Conservation (phyloP, 306 rosid genomes). For the Prunus persica region DNA sequence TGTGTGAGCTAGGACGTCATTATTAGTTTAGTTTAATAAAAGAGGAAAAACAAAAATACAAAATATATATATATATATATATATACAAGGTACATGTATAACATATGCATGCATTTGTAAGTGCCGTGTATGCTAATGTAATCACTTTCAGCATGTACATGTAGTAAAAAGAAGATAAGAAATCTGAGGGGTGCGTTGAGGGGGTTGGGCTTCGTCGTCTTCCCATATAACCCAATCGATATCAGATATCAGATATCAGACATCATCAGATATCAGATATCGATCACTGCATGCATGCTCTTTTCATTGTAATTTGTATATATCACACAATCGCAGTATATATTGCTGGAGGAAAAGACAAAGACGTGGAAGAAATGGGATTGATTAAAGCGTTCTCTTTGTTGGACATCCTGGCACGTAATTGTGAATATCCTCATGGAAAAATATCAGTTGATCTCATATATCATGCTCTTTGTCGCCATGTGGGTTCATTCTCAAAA, state of each 20-base stretch:
- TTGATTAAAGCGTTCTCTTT: conserved; percentile 39
- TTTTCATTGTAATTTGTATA: not conserved
- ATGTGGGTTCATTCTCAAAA: conserved; percentile 14
- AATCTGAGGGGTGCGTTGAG: conserved; percentile 20
- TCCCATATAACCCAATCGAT: not conserved
- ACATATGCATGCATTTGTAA: not conserved
- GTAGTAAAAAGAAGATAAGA: not conserved
- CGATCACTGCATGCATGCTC: not conserved
- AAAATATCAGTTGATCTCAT: conserved; percentile 21
- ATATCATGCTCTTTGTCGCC: conserved; percentile 39
- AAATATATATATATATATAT: no score
- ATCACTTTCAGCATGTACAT: not conserved
- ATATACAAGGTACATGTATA: not conserved
- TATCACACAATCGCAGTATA: not conserved
- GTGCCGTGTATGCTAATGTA: not conserved
- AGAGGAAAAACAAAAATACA: no score
- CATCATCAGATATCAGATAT: not conserved
- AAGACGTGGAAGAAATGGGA: conserved; percentile 55
- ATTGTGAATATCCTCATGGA: conserved; percentile 29
- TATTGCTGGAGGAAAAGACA: conserved; percentile 59
- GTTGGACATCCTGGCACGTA: conserved; percentile 65
- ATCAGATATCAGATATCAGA: no score
- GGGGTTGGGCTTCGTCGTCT: conserved; percentile 17
- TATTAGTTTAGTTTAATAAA: no score
- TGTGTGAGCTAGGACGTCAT: not conserved